A percentile compares a stretch with the other conserved stretches of the same genome.
phyloP scores from a whole-genome alignment of 164 flowering plant species.

The Kingdonia uniflora region DNA sequence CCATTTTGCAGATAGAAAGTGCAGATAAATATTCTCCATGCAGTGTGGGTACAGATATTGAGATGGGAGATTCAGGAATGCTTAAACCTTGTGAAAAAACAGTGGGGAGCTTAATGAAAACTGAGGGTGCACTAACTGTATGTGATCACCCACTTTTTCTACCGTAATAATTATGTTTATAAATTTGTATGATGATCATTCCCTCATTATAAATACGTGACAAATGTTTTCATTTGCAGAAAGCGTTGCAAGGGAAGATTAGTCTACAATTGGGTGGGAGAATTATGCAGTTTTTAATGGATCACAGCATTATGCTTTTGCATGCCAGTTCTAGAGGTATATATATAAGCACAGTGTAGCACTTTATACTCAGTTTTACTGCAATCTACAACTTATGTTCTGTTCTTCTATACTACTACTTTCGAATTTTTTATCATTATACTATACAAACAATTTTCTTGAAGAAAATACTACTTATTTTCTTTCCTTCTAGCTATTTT shows the following conservation, averaged over 20 bases:
- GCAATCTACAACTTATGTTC: no score
- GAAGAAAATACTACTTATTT: no score
- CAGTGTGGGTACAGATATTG: slow-evolving; percentile 27
- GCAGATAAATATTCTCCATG: slow-evolving; percentile 26
- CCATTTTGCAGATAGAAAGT: slow-evolving; percentile 24
- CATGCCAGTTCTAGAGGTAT: slow-evolving; percentile 39
- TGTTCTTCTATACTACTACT: neutral
- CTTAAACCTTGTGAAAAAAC: slow-evolving; percentile 18
- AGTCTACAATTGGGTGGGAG: slow-evolving; percentile 36
- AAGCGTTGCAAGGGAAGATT: slow-evolving; percentile 35
- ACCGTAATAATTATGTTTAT: neutral
- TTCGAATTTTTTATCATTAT: neutral
- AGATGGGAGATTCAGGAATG: slow-evolving; percentile 21
- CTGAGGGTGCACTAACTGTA: slow-evolving; percentile 32
- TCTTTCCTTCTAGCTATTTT: no score
- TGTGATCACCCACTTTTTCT: slow-evolving; percentile 6
- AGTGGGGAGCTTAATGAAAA: slow-evolving; percentile 17
- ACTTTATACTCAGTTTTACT: no score
- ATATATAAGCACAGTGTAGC: slow-evolving; percentile 5
- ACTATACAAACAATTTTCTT: no score
- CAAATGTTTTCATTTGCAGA: slow-evolving; percentile 23
- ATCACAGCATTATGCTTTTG: slow-evolving; percentile 21
- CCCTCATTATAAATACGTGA: neutral
- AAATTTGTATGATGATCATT: neutral
- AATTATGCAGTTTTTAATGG: slow-evolving; percentile 31